A percentile compares a stretch with the other conserved stretches of the same genome.
Conservation (phyloP, 2,329 filamentous ascomycete genomes). For the Penicillium sp. region DNA sequence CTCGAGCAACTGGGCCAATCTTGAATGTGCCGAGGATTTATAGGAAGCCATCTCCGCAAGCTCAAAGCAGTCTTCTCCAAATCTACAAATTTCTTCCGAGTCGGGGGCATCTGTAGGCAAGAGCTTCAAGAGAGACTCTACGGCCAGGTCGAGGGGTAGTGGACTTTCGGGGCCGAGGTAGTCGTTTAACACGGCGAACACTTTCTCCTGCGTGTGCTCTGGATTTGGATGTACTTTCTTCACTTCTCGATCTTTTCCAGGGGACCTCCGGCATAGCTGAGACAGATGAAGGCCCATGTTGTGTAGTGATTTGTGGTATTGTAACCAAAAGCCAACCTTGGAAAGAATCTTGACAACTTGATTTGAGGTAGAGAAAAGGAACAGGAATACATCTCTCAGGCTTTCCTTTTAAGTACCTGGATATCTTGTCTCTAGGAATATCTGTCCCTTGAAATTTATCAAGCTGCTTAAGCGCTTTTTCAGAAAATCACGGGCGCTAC, state of each 20-base stretch:
- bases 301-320: background rate
- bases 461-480: constrained; percentile 6
- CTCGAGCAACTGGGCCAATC: constrained; percentile 5
- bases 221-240: background rate
- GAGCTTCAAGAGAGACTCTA: constrained; percentile 5
- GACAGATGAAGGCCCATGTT: constrained; percentile 1
- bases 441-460: background rate
- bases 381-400: background rate
- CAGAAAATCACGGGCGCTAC: constrained; percentile 25
- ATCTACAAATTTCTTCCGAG: background rate
- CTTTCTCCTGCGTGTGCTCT: background rate
- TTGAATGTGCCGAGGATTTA: background rate
- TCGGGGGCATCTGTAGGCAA: constrained; percentile 4
- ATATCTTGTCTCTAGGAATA: background rate
- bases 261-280: background rate
- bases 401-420: background rate
- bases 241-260: background rate
- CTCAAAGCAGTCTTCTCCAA: constrained; percentile 8
- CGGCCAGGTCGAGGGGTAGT: background rate
- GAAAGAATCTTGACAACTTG: background rate
- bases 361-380: background rate
- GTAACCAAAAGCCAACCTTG: background rate
- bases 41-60: background rate
- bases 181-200: background rate
- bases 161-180: background rate